phyloP scores from a whole-genome alignment of 495 filamentous ascomycete species.

The Tetracladium setigerum region DNA sequence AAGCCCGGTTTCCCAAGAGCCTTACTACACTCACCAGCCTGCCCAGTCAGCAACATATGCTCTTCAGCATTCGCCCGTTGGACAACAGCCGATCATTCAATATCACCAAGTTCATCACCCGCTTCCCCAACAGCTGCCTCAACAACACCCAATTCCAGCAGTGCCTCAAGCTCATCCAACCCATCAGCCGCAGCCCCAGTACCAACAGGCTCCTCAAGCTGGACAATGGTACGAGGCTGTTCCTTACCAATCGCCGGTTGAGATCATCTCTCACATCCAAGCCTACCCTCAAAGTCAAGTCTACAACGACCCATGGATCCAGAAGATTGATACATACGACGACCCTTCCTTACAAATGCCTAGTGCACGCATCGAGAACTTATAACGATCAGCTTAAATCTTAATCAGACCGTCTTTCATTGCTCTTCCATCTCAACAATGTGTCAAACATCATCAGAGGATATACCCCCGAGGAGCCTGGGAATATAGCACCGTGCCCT shows the following conservation, averaged over 20 bases:
- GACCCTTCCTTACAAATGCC: constrained; percentile 38
- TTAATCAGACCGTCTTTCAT: background rate
- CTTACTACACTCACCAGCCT: constrained; percentile 37
- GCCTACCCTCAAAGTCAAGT: constrained; percentile 27
- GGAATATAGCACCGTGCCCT: constrained; percentile 15
- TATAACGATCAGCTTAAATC: constrained; percentile 22
- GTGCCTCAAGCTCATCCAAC: constrained; percentile 9
- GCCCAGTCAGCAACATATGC: constrained; percentile 33
- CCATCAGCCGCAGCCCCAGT: constrained; percentile 23
- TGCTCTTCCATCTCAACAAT: background rate
- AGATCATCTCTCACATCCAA: constrained; percentile 32
- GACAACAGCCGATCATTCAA: constrained; percentile 22
- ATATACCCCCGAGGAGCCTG: constrained; percentile 8
- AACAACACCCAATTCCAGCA: constrained; percentile 13
- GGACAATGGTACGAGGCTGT: constrained; percentile 35
- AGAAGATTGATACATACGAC: constrained; percentile 36
- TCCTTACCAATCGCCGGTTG: constrained; percentile 35
- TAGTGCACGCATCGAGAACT: constrained; percentile 35
- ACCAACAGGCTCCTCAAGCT: constrained; percentile 23
- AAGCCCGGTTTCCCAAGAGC: constrained; percentile 36
- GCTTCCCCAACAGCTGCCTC: constrained; percentile 22
- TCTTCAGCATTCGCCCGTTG: constrained; percentile 32
- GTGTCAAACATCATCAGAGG: constrained; percentile 8
- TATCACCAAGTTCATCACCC: constrained; percentile 8
- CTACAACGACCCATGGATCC: constrained; percentile 30